These are phyloP conservation scores for Nicotiana attenuata DNA, from an alignment of 257 asterid species.

Conservation along the genomic window DNA sequence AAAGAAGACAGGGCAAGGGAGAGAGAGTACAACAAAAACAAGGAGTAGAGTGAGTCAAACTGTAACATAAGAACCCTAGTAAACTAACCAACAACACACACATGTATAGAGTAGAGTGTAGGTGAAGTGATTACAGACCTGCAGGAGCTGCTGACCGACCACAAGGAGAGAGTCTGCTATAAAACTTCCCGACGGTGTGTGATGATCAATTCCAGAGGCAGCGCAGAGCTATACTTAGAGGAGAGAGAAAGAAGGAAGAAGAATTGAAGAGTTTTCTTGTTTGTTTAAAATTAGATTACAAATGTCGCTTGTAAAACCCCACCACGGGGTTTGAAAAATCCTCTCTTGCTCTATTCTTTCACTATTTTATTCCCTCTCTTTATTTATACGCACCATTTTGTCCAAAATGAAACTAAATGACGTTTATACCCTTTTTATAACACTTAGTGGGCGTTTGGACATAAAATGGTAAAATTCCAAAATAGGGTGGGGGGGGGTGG, in stretches of 20 bases:
- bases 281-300: conserved; percentile 31
- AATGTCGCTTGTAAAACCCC: conserved; percentile 53
- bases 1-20: background rate
- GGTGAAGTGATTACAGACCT: background rate
- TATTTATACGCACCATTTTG: background rate
- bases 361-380: background rate
- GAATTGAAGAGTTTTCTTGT: conserved; percentile 11
- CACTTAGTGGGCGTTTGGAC: too few species aligned
- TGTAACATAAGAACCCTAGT: conserved; percentile 4
- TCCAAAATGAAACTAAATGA: too few species aligned
- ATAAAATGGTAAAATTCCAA: too few species aligned
- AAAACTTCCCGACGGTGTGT: background rate
- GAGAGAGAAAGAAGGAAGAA: conserved; percentile 18
- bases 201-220: conserved; percentile 10
- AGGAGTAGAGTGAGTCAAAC: background rate
- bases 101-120: background rate
- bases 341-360: background rate
- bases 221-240: background rate
- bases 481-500: too few species aligned
- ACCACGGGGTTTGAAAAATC: background rate
- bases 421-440: too few species aligned
- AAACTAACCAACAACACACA: background rate
- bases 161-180: background rate
- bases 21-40: too few species aligned
- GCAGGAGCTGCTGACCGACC: background rate